phyloP scores from a whole-genome alignment of 306 rosid genomes.

The Calophaca sinica region DNA sequence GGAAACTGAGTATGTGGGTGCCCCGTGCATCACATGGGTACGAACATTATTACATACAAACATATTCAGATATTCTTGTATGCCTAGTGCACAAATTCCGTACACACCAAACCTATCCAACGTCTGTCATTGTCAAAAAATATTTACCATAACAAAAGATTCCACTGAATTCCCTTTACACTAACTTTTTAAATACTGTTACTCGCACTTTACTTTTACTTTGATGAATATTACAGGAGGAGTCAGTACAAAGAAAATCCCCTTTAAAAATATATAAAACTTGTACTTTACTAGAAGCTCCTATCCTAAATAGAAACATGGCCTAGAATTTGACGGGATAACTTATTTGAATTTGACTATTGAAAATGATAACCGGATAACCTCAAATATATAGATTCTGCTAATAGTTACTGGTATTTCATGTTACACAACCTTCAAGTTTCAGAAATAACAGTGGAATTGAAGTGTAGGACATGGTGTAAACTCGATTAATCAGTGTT shows the following conservation, averaged over 20 bases:
- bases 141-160: constrained; percentile 18
- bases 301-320: constrained; percentile 41
- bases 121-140: constrained; percentile 20
- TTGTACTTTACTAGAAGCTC: constrained; percentile 29
- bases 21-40: too few species aligned
- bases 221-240: not conserved
- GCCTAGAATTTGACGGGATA: constrained; percentile 49
- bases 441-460: constrained; percentile 44
- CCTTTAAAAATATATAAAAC: constrained; percentile 2
- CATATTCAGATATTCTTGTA: too few species aligned
- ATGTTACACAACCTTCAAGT: constrained; percentile 42
- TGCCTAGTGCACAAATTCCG: not conserved
- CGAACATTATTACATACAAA: too few species aligned
- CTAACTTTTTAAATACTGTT: constrained; percentile 4
- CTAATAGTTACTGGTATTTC: constrained; percentile 22
- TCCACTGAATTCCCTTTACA: constrained; percentile 22
- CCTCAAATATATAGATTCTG: constrained; percentile 14
- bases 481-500: constrained; percentile 37
- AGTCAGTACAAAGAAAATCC: constrained; percentile 30
- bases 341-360: constrained; percentile 45
- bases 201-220: constrained; percentile 34
- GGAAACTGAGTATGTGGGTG: too few species aligned
- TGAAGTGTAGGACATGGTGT: constrained; percentile 23
- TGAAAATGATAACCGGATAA: constrained; percentile 26
- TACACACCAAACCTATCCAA: not conserved